A percentile compares a stretch with the other conserved stretches of the same genome.
Conservation (phyloP, 768 basidiomycete genomes). For the Lactifluus pinguis region DNA sequence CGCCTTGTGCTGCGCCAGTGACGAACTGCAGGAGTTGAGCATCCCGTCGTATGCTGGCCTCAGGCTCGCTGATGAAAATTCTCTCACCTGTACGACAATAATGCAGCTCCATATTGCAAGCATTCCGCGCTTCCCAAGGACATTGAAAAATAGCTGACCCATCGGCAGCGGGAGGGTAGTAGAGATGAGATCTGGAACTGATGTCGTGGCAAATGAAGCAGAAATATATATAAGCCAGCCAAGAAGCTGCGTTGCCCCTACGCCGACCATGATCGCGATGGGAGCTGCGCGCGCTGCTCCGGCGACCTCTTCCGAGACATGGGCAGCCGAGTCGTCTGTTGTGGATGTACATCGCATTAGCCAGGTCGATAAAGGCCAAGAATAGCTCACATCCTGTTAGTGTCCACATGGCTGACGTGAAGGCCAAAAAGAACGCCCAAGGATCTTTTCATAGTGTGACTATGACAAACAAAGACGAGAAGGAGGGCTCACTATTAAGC, state of each 20-base stretch:
- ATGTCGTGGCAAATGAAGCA: constrained; percentile 54
- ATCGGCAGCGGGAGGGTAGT: constrained; percentile 52
- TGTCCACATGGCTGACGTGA: constrained; percentile 75
- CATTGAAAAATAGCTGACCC: constrained; percentile 62
- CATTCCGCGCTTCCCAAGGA: constrained; percentile 62
- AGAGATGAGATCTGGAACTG: constrained; percentile 40
- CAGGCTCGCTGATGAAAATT: too few species aligned
- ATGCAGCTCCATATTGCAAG: constrained; percentile 63
- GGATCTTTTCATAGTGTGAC: constrained; percentile 36
- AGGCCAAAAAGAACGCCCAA: constrained; percentile 66
- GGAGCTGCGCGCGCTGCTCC: constrained; percentile 58
- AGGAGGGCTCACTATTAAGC: constrained; percentile 41
- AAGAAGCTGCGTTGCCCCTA: constrained; percentile 46
- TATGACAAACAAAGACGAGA: background rate
- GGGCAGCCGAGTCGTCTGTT: constrained; percentile 66
- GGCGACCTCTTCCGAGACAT: constrained; percentile 64
- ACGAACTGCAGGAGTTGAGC: constrained; percentile 38
- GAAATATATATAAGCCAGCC: constrained; percentile 63
- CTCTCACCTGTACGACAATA: constrained; percentile 47
- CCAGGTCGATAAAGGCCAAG: background rate
- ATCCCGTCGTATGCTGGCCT: constrained; percentile 21
- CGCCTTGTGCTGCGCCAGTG: constrained; percentile 64
- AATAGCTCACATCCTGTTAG: constrained; percentile 56
- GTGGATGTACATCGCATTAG: background rate
- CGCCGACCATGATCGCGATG: constrained; percentile 58